These are phyloP conservation scores for Coemansia sp. DNA, from an alignment of 371 early-diverging fungal species.

Conservation along the genomic window DNA sequence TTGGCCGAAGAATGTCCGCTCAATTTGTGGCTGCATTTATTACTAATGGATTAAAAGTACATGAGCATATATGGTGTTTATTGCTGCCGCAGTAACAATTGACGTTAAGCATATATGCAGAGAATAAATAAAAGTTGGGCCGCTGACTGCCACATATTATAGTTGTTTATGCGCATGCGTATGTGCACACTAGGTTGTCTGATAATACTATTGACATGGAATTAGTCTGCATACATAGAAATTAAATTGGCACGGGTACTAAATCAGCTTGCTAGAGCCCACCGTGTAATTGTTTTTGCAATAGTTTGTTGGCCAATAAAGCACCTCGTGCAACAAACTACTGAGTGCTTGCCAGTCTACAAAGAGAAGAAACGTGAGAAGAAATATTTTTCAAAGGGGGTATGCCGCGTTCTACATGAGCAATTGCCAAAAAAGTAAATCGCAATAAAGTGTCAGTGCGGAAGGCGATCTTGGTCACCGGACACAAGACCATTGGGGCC, in stretches of 20 bases:
- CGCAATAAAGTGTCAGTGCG: neutral
- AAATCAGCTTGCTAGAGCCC: too few relatives aligned
- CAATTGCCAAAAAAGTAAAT: neutral
- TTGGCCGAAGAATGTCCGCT: slow-evolving; percentile 4
- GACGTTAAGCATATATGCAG: neutral
- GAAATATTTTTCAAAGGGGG: too few relatives aligned
- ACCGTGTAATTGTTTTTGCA: too few relatives aligned
- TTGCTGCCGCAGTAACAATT: neutral
- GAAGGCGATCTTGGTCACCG: neutral
- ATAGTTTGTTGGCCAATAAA: too few relatives aligned
- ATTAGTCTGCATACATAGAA: too few relatives aligned
- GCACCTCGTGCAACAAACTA: too few relatives aligned
- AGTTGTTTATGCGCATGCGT: neutral
- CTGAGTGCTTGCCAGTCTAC: too few relatives aligned
- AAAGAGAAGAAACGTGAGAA: too few relatives aligned
- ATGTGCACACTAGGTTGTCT: slow-evolving; percentile 3
- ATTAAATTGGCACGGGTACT: too few relatives aligned
- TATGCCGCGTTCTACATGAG: too few relatives aligned
- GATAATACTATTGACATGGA: neutral
- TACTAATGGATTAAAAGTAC: neutral
- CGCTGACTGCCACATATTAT: neutral
- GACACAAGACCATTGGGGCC: neutral
- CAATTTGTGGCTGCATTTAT: slow-evolving; percentile 4
- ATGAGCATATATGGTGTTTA: neutral
- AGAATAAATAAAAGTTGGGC: neutral